phyloP scores from a whole-genome alignment of 2,329 filamentous ascomycete genomes.

The Neonectria coccinea region DNA sequence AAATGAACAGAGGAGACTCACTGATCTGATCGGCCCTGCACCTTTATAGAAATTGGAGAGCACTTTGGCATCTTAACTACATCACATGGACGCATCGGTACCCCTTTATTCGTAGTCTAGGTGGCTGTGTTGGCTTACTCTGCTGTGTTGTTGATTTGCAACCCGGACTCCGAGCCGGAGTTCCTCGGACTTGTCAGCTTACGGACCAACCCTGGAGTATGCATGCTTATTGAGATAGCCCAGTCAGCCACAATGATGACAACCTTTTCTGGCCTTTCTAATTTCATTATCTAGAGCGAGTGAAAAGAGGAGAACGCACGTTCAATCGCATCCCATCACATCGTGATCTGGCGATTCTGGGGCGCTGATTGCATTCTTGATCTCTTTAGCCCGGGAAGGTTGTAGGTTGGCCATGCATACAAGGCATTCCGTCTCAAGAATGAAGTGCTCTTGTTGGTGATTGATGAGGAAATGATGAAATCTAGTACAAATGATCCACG shows the following conservation, averaged over 20 bases:
- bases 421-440: no score
- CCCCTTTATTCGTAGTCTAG: not conserved
- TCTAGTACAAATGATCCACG: not conserved
- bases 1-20: not conserved
- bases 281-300: not conserved
- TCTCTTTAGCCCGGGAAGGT: no score
- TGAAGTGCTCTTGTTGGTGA: not conserved
- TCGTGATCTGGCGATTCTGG: no score
- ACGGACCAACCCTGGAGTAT: not conserved
- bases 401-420: no score
- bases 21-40: not conserved
- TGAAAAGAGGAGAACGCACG: not conserved
- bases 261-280: not conserved
- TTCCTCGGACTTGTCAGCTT: not conserved
- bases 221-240: not conserved
- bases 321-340: not conserved
- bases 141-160: not conserved
- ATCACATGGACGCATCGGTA: not conserved
- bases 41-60: not conserved
- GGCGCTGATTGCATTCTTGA: no score
- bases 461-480: not conserved
- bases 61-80: not conserved
- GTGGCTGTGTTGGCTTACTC: not conserved
- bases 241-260: not conserved
- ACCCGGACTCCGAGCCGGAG: slow-evolving; percentile 27